Percentiles rank a stretch among this genome's conserved stretches.
Conservation (phyloP, 2,329 filamentous ascomycete genomes). For the Ceratocystis variospora region DNA sequence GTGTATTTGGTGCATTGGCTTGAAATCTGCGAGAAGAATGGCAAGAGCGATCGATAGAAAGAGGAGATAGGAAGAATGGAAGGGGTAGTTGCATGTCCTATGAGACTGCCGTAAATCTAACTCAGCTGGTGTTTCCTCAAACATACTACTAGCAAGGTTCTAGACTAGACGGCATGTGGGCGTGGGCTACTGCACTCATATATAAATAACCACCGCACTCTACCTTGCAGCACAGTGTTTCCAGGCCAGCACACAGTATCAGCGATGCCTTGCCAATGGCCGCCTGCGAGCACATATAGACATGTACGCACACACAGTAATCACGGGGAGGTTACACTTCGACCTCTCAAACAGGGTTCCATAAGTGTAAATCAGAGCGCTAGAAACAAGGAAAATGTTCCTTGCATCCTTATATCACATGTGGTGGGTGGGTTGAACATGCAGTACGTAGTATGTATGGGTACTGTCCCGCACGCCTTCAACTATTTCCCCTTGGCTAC, state of each 20-base stretch:
- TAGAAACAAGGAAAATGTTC: conserved; percentile 6
- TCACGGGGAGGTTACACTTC: not conserved
- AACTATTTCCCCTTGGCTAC: too few relatives aligned
- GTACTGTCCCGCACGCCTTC: too few relatives aligned
- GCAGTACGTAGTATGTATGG: too few relatives aligned
- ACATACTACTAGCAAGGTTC: not conserved
- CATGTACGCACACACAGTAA: too few relatives aligned
- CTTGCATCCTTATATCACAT: not conserved
- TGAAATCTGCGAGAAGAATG: not conserved
- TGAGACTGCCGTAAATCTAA: not conserved
- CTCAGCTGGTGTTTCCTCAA: not conserved
- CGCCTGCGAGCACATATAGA: not conserved
- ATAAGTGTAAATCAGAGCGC: not conserved
- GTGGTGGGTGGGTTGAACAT: too few relatives aligned
- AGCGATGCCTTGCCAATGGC: not conserved
- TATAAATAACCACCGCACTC: not conserved
- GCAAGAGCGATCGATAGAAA: not conserved
- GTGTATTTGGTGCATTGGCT: not conserved
- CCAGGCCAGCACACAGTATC: not conserved
- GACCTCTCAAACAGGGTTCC: not conserved
- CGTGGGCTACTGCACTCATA: not conserved
- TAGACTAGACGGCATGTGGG: not conserved
- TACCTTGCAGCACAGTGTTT: not conserved
- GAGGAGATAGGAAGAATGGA: not conserved
- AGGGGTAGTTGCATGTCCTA: not conserved